These are phyloP conservation scores for Circinella umbellata DNA, from an alignment of 371 early-diverging fungal genomes.

Conservation along the genomic window DNA sequence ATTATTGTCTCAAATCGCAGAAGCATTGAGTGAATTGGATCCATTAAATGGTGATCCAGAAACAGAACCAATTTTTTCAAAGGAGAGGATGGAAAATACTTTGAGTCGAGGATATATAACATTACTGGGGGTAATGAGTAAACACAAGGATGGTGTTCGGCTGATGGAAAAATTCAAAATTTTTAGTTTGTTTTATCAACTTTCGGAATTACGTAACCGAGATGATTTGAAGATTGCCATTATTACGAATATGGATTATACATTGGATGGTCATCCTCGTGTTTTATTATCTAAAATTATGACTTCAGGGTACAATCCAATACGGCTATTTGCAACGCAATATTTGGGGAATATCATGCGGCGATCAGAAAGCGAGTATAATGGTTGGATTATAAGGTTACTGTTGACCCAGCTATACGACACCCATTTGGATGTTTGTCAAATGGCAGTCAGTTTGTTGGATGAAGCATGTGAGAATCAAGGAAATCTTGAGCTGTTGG, in stretches of 20 bases:
- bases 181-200: constrained; percentile 78
- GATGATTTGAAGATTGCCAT: constrained; percentile 84
- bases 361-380: constrained; percentile 62
- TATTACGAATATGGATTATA: constrained; percentile 78
- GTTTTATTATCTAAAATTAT: constrained; percentile 83
- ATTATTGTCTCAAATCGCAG: constrained; percentile 69
- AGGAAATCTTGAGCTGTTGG: constrained; percentile 69
- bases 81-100: constrained; percentile 74
- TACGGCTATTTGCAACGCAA: constrained; percentile 80
- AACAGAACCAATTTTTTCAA: constrained; percentile 78
- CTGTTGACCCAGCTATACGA: constrained; percentile 85
- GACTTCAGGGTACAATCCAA: constrained; percentile 81
- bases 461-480: constrained; percentile 76
- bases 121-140: constrained; percentile 71
- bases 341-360: constrained; percentile 71
- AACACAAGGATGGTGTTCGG: constrained; percentile 68
- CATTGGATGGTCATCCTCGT: constrained; percentile 84
- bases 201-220: constrained; percentile 81
- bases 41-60: constrained; percentile 52
- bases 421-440: constrained; percentile 75
- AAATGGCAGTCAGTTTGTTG: constrained; percentile 72
- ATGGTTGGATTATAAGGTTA: constrained; percentile 79
- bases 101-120: constrained; percentile 83
- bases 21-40: constrained; percentile 73
- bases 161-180: constrained; percentile 80